Conservation (phyloP, 306 rosid genomes). For the Biancaea sappan region DNA sequence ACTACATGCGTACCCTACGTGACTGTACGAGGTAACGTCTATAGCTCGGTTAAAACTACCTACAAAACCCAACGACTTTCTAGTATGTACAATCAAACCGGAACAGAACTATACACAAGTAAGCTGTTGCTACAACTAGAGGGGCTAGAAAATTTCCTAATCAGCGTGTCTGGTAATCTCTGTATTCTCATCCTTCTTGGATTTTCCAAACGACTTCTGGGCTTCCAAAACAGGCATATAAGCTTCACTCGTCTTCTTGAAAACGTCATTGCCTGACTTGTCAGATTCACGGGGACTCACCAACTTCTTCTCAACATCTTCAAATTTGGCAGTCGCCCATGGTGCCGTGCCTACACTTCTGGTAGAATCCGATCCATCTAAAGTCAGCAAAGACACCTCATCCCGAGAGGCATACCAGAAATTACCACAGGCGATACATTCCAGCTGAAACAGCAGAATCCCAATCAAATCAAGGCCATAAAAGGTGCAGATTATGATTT, state of each 20-base stretch:
- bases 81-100: constrained; percentile 32
- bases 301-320: constrained; percentile 70
- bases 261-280: constrained; percentile 40
- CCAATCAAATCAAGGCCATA: constrained; percentile 26
- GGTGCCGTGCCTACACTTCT: constrained; percentile 60
- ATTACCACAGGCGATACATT: constrained; percentile 86
- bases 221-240: constrained; percentile 50
- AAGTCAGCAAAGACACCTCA: constrained; percentile 67
- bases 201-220: constrained; percentile 61
- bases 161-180: constrained; percentile 50
- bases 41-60: neutral
- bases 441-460: constrained; percentile 66
- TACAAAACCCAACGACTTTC: constrained; percentile 8
- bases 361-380: constrained; percentile 53
- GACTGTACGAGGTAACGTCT: constrained; percentile 15
- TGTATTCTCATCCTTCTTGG: constrained; percentile 55
- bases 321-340: constrained; percentile 69
- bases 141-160: constrained; percentile 27
- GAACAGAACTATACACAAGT: constrained; percentile 21
- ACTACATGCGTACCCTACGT: neutral
- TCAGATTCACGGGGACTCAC: constrained; percentile 68
- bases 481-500: constrained; percentile 23
- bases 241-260: constrained; percentile 61
- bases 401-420: constrained; percentile 91
- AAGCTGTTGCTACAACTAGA: neutral